Base-by-base conservation (phyloP, 1,139 yeast genomes). In the Pneumocystis jirovecii region DNA sequence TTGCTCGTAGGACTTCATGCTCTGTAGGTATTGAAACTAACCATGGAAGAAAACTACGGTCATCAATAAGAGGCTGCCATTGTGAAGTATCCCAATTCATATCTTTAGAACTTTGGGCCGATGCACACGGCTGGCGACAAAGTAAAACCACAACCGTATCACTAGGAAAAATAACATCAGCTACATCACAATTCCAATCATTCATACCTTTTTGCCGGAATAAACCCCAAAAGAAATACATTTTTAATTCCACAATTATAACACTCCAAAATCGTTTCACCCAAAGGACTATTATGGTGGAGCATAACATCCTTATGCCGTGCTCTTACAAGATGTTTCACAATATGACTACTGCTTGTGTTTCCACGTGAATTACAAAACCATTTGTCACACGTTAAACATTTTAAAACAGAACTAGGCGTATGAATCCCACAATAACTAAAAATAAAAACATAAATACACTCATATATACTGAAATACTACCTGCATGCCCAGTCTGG, bases 91-190 rank as follows among this genome's bases (percentile, higher is more conserved):
- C 96, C 97, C 97, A 91, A 71, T 85, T 84, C 68, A 75, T 70
- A 57, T 74, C 76, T 63, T 74, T 74, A 34, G 73, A 68, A 6
- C 73, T 70, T 1, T 75, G 68, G 72, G 87, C 88, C 2, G 83
- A 77, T 0, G 96, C 89, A 75, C 97, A 91, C 0, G 97, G 97
- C 67, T 89, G 80, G 66, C 97, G 83, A 76, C 97, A 91, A 63
- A 91, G 77, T 61, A 90, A 81, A 10, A 91, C 96, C 69, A 91
- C 93, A 50, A 50, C 57, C 2, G 57, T 50, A 50, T 50, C 57
- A 19, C 57, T 50, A 50, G 3, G 25, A 6, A 44, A 19, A 50
- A 8, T 21, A 25, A 25, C 21, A 25, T 12, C 2, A 12, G n/a
- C 7, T 10, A 2, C 15, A 3, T 1, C 29, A 10, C 10, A 12